phyloP scores from a whole-genome alignment of 140 eudicot species.

The Bidens hawaiensis region DNA sequence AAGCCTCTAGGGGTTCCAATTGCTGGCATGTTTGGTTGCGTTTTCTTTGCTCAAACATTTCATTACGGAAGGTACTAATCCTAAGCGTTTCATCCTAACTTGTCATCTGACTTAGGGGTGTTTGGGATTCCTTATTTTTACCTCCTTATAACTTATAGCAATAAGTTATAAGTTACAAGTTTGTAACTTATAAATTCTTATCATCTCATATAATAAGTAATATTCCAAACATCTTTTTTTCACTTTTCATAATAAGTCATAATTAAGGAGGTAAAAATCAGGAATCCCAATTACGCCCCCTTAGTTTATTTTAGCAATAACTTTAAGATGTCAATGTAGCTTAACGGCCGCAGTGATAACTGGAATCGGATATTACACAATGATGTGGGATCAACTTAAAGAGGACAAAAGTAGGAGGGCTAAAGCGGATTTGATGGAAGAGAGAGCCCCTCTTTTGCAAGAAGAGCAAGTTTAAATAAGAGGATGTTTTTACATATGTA shows the following conservation, averaged over 20 bases:
- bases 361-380: slow-evolving; percentile 66
- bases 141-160: too few species aligned
- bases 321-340: slow-evolving; percentile 33
- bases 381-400: slow-evolving; percentile 73
- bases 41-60: slow-evolving; percentile 62
- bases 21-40: slow-evolving; percentile 56
- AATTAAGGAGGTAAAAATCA: too few species aligned
- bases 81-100: neutral
- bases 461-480: slow-evolving; percentile 29
- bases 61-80: slow-evolving; percentile 69
- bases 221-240: too few species aligned
- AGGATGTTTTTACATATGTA: neutral
- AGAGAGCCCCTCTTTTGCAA: slow-evolving; percentile 61
- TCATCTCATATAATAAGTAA: too few species aligned
- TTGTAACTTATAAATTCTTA: too few species aligned
- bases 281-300: too few species aligned
- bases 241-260: too few species aligned
- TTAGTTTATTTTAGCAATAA: neutral
- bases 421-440: slow-evolving; percentile 32
- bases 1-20: slow-evolving; percentile 74
- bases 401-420: slow-evolving; percentile 38
- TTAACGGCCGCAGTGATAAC: slow-evolving; percentile 62
- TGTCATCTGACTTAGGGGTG: neutral
- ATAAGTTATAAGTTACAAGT: too few species aligned
- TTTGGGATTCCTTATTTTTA: too few species aligned